These are phyloP conservation scores for Erigeron canadensis DNA, from an alignment of 129 eudicot genomes.

Conservation along the genomic window DNA sequence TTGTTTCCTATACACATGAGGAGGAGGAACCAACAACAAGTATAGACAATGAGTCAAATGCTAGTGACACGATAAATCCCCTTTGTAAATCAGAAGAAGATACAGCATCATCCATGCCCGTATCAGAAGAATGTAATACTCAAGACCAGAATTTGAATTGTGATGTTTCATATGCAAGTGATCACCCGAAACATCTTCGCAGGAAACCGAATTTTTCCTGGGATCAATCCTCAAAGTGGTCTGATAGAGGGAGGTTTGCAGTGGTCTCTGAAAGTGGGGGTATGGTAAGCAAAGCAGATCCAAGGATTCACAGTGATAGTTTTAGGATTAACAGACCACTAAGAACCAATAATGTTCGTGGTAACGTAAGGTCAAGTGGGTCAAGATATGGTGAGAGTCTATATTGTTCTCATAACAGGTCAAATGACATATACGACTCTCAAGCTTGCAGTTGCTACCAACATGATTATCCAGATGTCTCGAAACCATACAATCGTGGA, in stretches of 20 bases:
- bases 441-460: constrained; percentile 70
- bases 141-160: constrained; percentile 39
- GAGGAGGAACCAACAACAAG: constrained; percentile 44
- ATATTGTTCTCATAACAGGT: constrained; percentile 46
- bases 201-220: constrained; percentile 48
- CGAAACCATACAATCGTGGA: constrained; percentile 56
- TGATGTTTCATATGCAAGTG: constrained; percentile 44
- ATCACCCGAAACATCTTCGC: constrained; percentile 45
- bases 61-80: constrained; percentile 35
- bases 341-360: constrained; percentile 45
- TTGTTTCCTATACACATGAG: constrained; percentile 27
- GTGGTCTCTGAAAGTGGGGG: constrained; percentile 49
- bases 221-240: constrained; percentile 51
- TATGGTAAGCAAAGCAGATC: constrained; percentile 49
- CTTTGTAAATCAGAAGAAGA: constrained; percentile 60
- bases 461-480: constrained; percentile 46
- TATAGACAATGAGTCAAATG: constrained; percentile 43
- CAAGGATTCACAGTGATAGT: constrained; percentile 48
- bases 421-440: constrained; percentile 53
- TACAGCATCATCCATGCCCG: constrained; percentile 39
- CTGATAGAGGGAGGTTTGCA: constrained; percentile 50
- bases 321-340: constrained; percentile 48
- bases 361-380: constrained; percentile 43
- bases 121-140: constrained; percentile 47
- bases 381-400: constrained; percentile 49